Base-by-base conservation (phyloP, 2,329 filamentous ascomycete species). In the Penicillium sp. region DNA sequence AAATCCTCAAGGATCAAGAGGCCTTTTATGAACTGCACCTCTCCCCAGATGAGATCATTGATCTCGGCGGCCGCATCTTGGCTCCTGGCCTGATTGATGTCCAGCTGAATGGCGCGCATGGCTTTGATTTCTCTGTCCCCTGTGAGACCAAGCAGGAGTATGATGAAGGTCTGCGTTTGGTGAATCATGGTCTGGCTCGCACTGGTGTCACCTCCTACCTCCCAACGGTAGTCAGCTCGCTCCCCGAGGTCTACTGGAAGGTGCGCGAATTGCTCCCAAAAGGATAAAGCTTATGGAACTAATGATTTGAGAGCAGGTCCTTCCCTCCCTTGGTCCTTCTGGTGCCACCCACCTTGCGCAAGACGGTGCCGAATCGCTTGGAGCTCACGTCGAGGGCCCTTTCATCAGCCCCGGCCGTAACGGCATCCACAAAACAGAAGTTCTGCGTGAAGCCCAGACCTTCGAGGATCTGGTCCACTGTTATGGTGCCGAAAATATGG, bases 71-170 rank as follows among this genome's bases (percentile, higher is more conserved):
- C 57, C 90, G 90, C 66, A 93, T 96, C 63, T 73, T 97, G 21
- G 86, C 90, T 0, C 91, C 93, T 0, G 93, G 93, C 26, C 83
- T 97, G 70, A 95, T 97, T 66, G 93, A 97, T 64, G 89, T 89
- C 52, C 93, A 97, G 75, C 86, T 97, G 65, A 97, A 97, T 69
- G 93, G 93, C 48, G 92, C 90, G 10, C 93, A 92, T 68, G 92
- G 92, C 55, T 96, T 96, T 80, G 93, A 96, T 78, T 96, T 96
- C 74, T 95, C 91, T 1, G 81, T 91, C 10, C 85, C 90, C n/a
- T 82, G 74, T 33, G 74, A 87, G 16, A 85, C 89, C 67, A 85
- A 84, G 75, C 76, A 81, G 29, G 81, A 83, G 51, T 96, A 96
- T 68, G 84, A 84, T 56, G 88, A 90, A 72, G 87, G 85, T n/a